These are phyloP conservation scores for Vitis vinifera DNA, from an alignment of 164 flowering plant genomes.

Conservation along the genomic window DNA sequence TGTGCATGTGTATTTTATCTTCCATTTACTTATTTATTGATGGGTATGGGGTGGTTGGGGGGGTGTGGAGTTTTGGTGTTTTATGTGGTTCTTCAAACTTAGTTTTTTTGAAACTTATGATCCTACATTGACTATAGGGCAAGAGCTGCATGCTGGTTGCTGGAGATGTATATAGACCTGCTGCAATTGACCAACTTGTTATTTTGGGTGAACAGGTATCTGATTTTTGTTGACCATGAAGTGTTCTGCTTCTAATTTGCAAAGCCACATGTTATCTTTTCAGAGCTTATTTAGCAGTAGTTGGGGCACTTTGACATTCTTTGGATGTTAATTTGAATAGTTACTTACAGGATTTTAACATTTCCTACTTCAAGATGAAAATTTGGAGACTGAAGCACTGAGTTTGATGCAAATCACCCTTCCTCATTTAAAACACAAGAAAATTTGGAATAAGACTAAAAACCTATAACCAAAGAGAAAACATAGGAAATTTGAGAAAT, in stretches of 20 bases:
- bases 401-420: too few species aligned
- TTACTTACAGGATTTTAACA: too few species aligned
- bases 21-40: too few species aligned
- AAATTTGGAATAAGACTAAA: too few species aligned
- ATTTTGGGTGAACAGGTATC: constrained; percentile 90
- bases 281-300: too few species aligned
- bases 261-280: background rate
- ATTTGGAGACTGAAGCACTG: too few species aligned
- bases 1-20: background rate
- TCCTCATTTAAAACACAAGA: too few species aligned
- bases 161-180: constrained; percentile 97
- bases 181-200: constrained; percentile 95
- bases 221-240: constrained; percentile 2
- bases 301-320: too few species aligned
- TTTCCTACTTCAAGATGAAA: too few species aligned
- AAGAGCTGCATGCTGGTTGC: constrained; percentile 94
- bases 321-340: too few species aligned
- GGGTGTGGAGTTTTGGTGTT: background rate
- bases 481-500: too few species aligned
- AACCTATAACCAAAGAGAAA: too few species aligned
- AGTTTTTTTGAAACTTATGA: constrained; percentile 5
- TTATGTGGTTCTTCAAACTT: background rate
- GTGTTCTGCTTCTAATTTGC: background rate
- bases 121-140: constrained; percentile 51
- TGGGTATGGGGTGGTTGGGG: background rate